Conservation (phyloP, 2,329 filamentous ascomycete species). For the Claviceps capensis region DNA sequence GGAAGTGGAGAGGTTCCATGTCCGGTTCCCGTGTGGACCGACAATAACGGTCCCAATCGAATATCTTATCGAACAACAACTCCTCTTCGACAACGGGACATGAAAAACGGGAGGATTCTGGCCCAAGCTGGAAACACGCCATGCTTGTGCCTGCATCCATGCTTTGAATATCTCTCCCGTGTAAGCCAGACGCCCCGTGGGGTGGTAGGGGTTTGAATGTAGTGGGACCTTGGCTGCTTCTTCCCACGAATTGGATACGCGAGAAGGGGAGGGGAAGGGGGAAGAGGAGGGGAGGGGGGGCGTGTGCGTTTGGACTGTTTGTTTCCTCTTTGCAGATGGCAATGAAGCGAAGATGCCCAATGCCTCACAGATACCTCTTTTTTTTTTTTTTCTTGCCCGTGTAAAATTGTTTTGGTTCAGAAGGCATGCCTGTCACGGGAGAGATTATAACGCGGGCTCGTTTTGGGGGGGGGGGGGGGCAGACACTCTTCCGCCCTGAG, state of each 20-base stretch:
- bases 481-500: constrained; percentile 14
- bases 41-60: constrained; percentile 25
- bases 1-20: constrained; percentile 14
- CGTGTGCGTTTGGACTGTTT: constrained; percentile 9
- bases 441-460: constrained; percentile 24
- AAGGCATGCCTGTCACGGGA: constrained; percentile 22
- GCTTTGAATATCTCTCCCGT: constrained; percentile 20
- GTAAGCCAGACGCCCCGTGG: constrained; percentile 18
- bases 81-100: constrained; percentile 18
- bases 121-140: constrained; percentile 21
- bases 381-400: constrained; percentile 10
- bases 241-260: constrained; percentile 23
- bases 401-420: constrained; percentile 24
- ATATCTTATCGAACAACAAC: constrained; percentile 22
- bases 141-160: constrained; percentile 21
- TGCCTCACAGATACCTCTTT: constrained; percentile 19
- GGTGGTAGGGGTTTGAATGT: constrained; percentile 18
- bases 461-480: constrained; percentile 14
- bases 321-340: constrained; percentile 15
- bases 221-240: constrained; percentile 27
- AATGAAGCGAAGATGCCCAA: constrained; percentile 27
- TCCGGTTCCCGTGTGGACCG: constrained; percentile 17
- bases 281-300: constrained; percentile 5
- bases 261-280: not conserved
- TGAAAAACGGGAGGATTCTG: constrained; percentile 23